A percentile compares a stretch with the other conserved stretches of the same genome.
phyloP scores from a whole-genome alignment of 164 flowering plant species.

The Stephania cephalantha region DNA sequence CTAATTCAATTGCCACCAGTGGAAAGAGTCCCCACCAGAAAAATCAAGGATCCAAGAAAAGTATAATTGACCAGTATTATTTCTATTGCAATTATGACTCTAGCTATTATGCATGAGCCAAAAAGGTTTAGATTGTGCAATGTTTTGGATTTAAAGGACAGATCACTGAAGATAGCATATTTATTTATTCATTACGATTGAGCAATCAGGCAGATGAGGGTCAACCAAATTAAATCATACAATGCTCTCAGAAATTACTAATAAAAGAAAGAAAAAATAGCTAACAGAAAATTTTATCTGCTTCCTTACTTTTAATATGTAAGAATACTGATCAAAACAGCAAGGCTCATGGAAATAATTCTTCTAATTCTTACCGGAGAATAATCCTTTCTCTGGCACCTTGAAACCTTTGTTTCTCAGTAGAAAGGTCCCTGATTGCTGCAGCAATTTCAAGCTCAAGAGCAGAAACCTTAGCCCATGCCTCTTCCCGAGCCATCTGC shows the following conservation, averaged over 20 bases:
- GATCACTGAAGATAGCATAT: too few relatives aligned
- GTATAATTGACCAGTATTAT: neutral
- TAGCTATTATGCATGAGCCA: neutral
- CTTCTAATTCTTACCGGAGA: conserved; percentile 58
- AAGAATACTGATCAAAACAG: neutral
- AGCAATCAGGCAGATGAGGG: neutral
- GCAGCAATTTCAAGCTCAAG: conserved; percentile 90
- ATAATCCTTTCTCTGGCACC: conserved; percentile 93
- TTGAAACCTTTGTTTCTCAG: conserved; percentile 74
- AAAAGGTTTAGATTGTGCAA: neutral
- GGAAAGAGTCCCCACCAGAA: too few relatives aligned
- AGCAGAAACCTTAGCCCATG: conserved; percentile 91
- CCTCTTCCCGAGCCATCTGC: conserved; percentile 99
- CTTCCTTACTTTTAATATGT: neutral
- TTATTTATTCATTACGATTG: too few relatives aligned
- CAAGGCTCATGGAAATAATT: neutral
- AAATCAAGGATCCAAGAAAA: too few relatives aligned
- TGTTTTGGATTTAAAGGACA: neutral
- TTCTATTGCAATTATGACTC: neutral
- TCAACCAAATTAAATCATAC: neutral
- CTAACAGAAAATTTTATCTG: too few relatives aligned
- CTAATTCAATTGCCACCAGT: too few relatives aligned
- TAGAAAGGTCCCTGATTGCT: conserved; percentile 83
- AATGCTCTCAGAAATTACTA: neutral
- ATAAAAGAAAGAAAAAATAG: neutral